phyloP scores from a whole-genome alignment of 2,329 filamentous ascomycete genomes.

The Colletotrichum gigasporum region DNA sequence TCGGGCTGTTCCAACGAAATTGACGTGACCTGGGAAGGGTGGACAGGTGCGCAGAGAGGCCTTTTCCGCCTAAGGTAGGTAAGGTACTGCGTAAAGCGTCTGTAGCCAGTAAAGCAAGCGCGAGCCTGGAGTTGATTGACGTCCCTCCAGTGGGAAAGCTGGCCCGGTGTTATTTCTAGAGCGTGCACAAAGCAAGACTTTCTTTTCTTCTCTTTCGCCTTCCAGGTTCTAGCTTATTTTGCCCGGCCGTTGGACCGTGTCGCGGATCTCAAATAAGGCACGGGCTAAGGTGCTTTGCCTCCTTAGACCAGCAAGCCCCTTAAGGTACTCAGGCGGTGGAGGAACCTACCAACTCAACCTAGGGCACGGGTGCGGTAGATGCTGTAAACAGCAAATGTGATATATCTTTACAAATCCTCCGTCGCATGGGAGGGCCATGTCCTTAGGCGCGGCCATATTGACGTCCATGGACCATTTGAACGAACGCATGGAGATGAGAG shows the following conservation, averaged over 20 bases:
- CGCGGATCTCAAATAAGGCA: too few relatives aligned
- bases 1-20: not conserved
- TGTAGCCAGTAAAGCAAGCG: not conserved
- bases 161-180: too few relatives aligned
- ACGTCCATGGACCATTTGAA: not conserved
- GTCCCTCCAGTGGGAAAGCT: too few relatives aligned
- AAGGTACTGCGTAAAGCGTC: not conserved
- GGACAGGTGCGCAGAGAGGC: not conserved
- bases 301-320: too few relatives aligned
- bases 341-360: too few relatives aligned
- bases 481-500: not conserved
- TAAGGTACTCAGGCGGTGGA: too few relatives aligned
- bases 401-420: too few relatives aligned
- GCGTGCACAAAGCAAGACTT: not conserved
- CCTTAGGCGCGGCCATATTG: not conserved
- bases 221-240: not conserved
- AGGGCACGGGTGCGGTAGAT: too few relatives aligned
- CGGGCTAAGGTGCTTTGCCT: too few relatives aligned
- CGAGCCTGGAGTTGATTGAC: slow-evolving; percentile 2
- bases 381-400: too few relatives aligned
- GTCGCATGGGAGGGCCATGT: not conserved
- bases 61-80: not conserved
- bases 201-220: not conserved
- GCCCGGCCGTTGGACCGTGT: not conserved
- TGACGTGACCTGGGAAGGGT: not conserved